Percentiles rank a stretch among this genome's conserved stretches.
These are phyloP conservation scores for Penicillium macrosclerotiorum DNA, from an alignment of 495 filamentous ascomycete genomes.

Conservation along the genomic window DNA sequence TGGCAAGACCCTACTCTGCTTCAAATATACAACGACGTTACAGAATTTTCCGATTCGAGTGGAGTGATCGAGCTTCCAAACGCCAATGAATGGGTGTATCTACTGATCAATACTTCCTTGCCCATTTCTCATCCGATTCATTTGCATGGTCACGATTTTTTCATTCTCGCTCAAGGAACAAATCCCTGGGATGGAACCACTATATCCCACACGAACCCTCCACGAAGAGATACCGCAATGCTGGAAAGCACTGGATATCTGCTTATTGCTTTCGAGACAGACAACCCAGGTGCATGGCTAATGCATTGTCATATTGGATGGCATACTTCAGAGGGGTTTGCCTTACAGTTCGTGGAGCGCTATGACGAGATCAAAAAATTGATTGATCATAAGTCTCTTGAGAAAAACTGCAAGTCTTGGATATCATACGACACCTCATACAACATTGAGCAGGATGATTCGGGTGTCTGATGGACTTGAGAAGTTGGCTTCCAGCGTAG, in stretches of 20 bases:
- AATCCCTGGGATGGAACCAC: neutral
- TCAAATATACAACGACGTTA: conserved; percentile 11
- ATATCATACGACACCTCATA: neutral
- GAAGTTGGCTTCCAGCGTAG: too few relatives aligned
- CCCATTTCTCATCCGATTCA: conserved; percentile 15
- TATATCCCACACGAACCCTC: conserved; percentile 1
- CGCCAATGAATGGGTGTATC: conserved; percentile 40
- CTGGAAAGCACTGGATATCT: neutral
- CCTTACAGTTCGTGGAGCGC: conserved; percentile 9
- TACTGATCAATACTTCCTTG: conserved; percentile 37
- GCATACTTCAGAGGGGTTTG: conserved; percentile 11
- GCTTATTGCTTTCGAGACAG: conserved; percentile 4
- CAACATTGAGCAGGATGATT: conserved; percentile 5
- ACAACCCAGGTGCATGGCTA: conserved; percentile 14
- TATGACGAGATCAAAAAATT: conserved; percentile 4
- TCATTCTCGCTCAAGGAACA: conserved; percentile 6
- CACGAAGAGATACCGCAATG: neutral
- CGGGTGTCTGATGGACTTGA: conserved; percentile 9
- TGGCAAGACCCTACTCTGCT: conserved; percentile 13
- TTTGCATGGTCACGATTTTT: conserved; percentile 22
- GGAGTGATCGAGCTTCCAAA: neutral
- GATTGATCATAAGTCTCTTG: conserved; percentile 7
- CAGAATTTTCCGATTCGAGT: neutral
- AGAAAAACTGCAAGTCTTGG: conserved; percentile 14
- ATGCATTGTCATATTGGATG: conserved; percentile 16